A percentile compares a stretch with the other conserved stretches of the same genome.
These are phyloP conservation scores for Graphilbum ipis-grandicollis DNA, from an alignment of 2,329 filamentous ascomycete species.

Conservation along the genomic window DNA sequence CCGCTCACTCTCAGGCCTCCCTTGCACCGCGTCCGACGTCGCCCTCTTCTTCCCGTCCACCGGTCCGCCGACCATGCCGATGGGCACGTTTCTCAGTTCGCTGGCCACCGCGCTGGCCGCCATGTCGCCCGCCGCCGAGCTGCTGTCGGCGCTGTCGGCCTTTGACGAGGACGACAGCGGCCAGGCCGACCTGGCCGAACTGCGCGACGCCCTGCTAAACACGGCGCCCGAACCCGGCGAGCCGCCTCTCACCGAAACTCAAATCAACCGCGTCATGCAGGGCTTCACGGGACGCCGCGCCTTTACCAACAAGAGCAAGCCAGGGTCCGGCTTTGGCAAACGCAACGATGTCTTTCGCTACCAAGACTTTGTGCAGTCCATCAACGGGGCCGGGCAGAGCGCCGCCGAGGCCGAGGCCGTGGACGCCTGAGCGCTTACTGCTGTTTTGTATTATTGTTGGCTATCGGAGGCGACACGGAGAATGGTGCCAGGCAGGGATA, in stretches of 20 bases:
- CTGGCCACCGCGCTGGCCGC: constrained; percentile 57
- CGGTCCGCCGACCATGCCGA: constrained; percentile 53
- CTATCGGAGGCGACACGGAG: constrained; percentile 2
- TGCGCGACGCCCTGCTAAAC: constrained; percentile 67
- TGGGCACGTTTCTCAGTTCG: constrained; percentile 73
- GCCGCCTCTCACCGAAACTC: constrained; percentile 44
- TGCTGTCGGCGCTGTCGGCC: constrained; percentile 79
- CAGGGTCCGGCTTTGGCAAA: constrained; percentile 27
- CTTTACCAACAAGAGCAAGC: constrained; percentile 53
- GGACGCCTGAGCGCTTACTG: constrained; percentile 7
- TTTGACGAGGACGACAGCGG: constrained; percentile 95
- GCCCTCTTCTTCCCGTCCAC: constrained; percentile 67
- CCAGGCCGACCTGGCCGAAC: constrained; percentile 68
- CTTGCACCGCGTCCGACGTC: constrained; percentile 53
- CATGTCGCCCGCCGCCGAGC: constrained; percentile 61
- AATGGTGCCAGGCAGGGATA: no score
- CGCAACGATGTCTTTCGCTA: constrained; percentile 86
- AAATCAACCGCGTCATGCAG: constrained; percentile 74
- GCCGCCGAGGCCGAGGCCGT: constrained; percentile 5
- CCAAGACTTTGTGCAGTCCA: constrained; percentile 68
- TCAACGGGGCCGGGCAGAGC: constrained; percentile 30
- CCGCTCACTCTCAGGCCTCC: constrained; percentile 39
- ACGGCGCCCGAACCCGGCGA: constrained; percentile 63
- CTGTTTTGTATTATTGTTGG: not conserved
- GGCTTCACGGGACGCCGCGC: constrained; percentile 74